phyloP scores from a whole-genome alignment of 768 basidiomycete genomes.

The Rhodocollybia butyracea region DNA sequence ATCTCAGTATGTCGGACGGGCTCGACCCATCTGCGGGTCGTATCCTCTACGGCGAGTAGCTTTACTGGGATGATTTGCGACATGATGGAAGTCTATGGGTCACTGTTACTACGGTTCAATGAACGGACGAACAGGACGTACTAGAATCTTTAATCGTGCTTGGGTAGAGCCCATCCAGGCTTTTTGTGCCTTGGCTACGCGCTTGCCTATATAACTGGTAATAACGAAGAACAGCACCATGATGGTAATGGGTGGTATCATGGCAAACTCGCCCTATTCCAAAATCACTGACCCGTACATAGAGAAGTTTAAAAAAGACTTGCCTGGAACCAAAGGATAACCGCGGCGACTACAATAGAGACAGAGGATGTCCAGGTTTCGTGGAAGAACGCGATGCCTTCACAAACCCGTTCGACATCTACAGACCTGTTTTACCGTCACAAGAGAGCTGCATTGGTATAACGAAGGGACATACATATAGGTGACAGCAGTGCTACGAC shows the following conservation, averaged over 20 bases:
- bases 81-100: constrained; percentile 5
- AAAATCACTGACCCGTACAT: not conserved
- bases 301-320: not conserved
- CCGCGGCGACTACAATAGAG: constrained; percentile 7
- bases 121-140: not conserved
- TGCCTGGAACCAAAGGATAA: constrained; percentile 8
- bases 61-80: constrained; percentile 8
- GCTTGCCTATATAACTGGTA: constrained; percentile 7
- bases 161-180: constrained; percentile 7
- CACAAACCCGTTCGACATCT: constrained; percentile 8
- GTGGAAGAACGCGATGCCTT: constrained; percentile 10
- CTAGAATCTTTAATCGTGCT: constrained; percentile 7
- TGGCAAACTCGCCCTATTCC: constrained; percentile 4
- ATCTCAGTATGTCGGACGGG: constrained; percentile 3
- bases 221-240: constrained; percentile 7
- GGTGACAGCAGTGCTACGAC: constrained; percentile 5
- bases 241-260: constrained; percentile 8
- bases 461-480: not conserved
- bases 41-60: constrained; percentile 6
- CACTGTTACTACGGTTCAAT: not conserved
- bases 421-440: not conserved
- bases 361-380: constrained; percentile 5
- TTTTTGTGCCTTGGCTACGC: constrained; percentile 6
- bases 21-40: constrained; percentile 2
- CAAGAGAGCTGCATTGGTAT: not conserved